Conservation (phyloP, 768 basidiomycete species). For the Floccularia luteovirens region DNA sequence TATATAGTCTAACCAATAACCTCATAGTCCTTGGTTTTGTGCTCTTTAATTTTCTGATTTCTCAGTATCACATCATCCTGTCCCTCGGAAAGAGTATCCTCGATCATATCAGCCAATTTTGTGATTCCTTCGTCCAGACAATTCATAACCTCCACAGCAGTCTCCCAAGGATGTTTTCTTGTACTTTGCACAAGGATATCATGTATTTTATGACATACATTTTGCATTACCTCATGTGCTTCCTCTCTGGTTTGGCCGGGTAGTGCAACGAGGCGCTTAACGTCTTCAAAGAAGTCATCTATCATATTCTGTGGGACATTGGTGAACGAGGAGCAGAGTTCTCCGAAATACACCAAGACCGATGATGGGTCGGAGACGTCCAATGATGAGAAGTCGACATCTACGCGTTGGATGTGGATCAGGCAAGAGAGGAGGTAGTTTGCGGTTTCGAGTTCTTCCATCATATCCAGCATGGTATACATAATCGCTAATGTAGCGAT, state of each 20-base stretch:
- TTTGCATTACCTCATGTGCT: slow-evolving; percentile 16
- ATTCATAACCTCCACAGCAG: slow-evolving; percentile 13
- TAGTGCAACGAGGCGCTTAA: slow-evolving; percentile 7
- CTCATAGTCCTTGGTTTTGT: slow-evolving; percentile 22
- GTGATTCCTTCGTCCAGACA: slow-evolving; percentile 12
- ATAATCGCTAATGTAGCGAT: slow-evolving; percentile 5
- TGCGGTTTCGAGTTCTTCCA: slow-evolving; percentile 19
- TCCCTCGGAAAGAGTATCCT: slow-evolving; percentile 12
- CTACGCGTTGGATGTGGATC: slow-evolving; percentile 20
- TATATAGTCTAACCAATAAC: slow-evolving; percentile 16
- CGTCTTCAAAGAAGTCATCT: slow-evolving; percentile 7
- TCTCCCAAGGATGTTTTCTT: slow-evolving; percentile 13
- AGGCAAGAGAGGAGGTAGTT: slow-evolving; percentile 19
- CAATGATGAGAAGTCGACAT: slow-evolving; percentile 15
- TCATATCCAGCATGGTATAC: slow-evolving; percentile 13
- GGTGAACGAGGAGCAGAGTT: slow-evolving; percentile 16
- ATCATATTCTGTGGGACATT: slow-evolving; percentile 13
- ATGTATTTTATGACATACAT: slow-evolving; percentile 20
- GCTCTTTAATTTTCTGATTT: slow-evolving; percentile 16
- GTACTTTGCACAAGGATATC: slow-evolving; percentile 12
- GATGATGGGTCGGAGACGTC: slow-evolving; percentile 17
- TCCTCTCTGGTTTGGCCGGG: slow-evolving; percentile 12
- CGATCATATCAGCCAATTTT: slow-evolving; percentile 13
- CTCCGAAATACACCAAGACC: slow-evolving; percentile 16
- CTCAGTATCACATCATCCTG: slow-evolving; percentile 16